These are phyloP conservation scores for Acacia concinna DNA, from an alignment of 331 rosid genomes.

Conservation along the genomic window DNA sequence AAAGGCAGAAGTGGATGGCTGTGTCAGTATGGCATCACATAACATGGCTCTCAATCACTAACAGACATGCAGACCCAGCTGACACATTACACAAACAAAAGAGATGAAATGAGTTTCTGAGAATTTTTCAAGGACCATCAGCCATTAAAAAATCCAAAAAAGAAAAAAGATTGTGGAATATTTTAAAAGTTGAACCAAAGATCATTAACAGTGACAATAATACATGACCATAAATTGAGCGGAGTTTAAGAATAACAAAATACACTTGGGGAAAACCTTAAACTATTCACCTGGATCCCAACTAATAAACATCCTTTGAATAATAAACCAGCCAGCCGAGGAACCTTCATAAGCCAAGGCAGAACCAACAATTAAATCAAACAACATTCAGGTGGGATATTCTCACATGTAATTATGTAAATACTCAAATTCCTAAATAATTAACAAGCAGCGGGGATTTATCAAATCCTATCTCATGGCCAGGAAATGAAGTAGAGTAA, in stretches of 20 bases:
- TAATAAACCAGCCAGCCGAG: too few species aligned
- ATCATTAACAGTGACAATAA: background rate
- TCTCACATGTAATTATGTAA: slow-evolving; percentile 30
- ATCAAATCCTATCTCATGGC: slow-evolving; percentile 32
- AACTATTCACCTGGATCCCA: too few species aligned
- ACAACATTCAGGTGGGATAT: background rate
- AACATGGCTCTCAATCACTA: too few species aligned
- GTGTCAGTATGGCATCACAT: too few species aligned
- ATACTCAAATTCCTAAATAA: slow-evolving; percentile 26
- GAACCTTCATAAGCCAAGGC: background rate
- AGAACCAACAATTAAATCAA: background rate
- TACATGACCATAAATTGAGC: too few species aligned
- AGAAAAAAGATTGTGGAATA: background rate
- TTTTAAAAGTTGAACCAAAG: background rate
- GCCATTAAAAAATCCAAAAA: background rate
- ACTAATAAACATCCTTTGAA: too few species aligned
- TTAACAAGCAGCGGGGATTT: slow-evolving; percentile 22
- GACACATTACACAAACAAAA: background rate
- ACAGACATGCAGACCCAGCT: background rate
- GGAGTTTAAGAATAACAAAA: background rate
- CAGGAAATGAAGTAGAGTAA: slow-evolving; percentile 37
- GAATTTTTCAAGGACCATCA: background rate
- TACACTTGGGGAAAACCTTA: background rate
- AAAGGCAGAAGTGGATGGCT: too few species aligned
- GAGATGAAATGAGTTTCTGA: background rate